Evolutionary conservation across 306 rosid genomes (phyloP), one percentile per base, ranked within the genome.

Genomic region (Casuarina glauca): DNA sequence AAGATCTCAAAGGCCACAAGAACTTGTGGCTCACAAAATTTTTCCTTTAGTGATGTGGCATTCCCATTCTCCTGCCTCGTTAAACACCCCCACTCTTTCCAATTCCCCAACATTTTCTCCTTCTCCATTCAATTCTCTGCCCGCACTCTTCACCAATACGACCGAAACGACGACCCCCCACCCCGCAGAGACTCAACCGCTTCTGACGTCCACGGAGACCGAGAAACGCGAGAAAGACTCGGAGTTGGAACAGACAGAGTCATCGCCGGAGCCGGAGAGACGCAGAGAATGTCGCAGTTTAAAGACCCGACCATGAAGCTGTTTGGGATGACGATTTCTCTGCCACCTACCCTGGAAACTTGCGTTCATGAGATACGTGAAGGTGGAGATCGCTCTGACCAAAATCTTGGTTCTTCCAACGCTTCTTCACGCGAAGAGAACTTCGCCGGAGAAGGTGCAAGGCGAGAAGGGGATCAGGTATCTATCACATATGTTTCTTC

Each of bases 21-120:
- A 87, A 88, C 77, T 90, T 88, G 98, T 94, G 98, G 97, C 87
- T 91, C 91, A 74, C 82, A 92, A 84, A 60, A 2, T 84, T 79
- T 53, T 54, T 54, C 46, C 76, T 58, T 72, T 79, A 88, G 80
- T 88, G 88, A 87, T 35, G 86, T 90, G 98, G 93, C 89, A 79
- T 52, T 53, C 76, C 80, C 89, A 78, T 48, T 60, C 76, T 83
- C 75, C 81, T 13, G 55, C 75, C 48, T 76, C 45, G 9, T 86
- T 81, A 74, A 85, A 54, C 73, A 51, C 58, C 42, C 16, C 60
- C 5, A 26, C 52, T 63, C 55, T 51, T 39, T 73, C 19, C 53
- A 9, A 36, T 19, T 15, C 62, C 63, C 66, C 53, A 66, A 42
- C 50, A 16, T n/a, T 17, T 10, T 39, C 71, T 66, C 50, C 13